Percentiles rank a stretch among this genome's conserved stretches.
Conservation (phyloP, 805 yeast species). For the Candida easanensis region DNA sequence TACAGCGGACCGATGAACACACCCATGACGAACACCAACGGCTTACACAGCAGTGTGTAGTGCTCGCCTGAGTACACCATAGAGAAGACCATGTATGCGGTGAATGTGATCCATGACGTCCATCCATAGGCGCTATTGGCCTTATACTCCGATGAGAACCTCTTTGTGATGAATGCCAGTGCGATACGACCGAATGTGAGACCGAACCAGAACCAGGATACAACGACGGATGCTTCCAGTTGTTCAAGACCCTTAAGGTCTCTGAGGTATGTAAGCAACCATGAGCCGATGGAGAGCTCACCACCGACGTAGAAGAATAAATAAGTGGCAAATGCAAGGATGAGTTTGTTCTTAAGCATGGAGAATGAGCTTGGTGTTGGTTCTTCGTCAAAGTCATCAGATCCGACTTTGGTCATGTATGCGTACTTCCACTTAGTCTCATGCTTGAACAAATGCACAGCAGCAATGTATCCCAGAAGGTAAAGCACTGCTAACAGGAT, state of each 20-base stretch:
- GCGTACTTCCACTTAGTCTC: slow-evolving; percentile 37
- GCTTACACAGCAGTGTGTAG: slow-evolving; percentile 6
- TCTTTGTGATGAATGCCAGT: slow-evolving; percentile 52
- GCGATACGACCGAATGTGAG: slow-evolving; percentile 61
- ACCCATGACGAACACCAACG: slow-evolving; percentile 43
- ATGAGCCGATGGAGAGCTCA: slow-evolving; percentile 67
- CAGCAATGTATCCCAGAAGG: slow-evolving; percentile 25
- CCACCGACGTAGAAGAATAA: slow-evolving; percentile 65
- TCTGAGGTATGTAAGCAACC: slow-evolving; percentile 63
- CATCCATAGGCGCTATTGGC: slow-evolving; percentile 31
- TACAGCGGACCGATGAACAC: slow-evolving; percentile 65
- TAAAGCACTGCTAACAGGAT: slow-evolving; percentile 38
- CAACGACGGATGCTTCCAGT: slow-evolving; percentile 53
- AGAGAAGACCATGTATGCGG: slow-evolving; percentile 19
- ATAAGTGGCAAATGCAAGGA: slow-evolving; percentile 50
- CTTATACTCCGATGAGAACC: slow-evolving; percentile 42
- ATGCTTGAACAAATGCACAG: slow-evolving; percentile 44
- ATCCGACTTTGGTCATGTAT: slow-evolving; percentile 4
- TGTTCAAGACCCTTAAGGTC: slow-evolving; percentile 49
- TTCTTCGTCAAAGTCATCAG: not conserved
- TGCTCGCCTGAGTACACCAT: slow-evolving; percentile 7
- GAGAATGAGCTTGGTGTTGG: slow-evolving; percentile 9
- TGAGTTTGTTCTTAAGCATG: slow-evolving; percentile 30
- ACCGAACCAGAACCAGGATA: slow-evolving; percentile 74
- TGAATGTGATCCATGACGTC: slow-evolving; percentile 33